These are phyloP conservation scores for Extremus antarcticus DNA, from an alignment of 495 filamentous ascomycete genomes.

Conservation along the genomic window DNA sequence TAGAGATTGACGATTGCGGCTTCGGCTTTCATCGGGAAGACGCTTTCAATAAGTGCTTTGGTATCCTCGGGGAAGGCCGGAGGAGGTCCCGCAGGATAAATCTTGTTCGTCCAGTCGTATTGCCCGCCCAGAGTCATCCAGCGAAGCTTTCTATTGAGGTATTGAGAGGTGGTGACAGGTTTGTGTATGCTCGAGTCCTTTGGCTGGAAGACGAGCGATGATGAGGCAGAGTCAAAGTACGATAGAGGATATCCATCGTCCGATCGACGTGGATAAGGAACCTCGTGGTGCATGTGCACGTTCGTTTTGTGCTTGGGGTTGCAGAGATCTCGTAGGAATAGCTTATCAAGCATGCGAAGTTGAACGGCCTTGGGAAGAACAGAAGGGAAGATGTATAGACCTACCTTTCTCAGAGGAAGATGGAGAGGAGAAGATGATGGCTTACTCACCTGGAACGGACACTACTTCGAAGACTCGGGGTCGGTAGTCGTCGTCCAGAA, in stretches of 20 bases:
- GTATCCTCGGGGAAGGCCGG: constrained; percentile 68
- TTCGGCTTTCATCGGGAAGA: constrained; percentile 64
- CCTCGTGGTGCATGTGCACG: constrained; percentile 67
- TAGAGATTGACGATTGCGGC: constrained; percentile 91
- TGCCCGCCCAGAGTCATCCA: constrained; percentile 92
- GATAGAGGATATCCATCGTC: constrained; percentile 17
- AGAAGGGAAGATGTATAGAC: constrained; percentile 62
- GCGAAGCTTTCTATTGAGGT: constrained; percentile 66
- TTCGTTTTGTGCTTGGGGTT: constrained; percentile 70
- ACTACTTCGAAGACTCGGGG: not conserved
- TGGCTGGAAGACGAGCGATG: constrained; percentile 36
- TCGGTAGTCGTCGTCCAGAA: not conserved
- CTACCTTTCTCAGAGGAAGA: constrained; percentile 32
- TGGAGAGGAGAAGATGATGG: not conserved
- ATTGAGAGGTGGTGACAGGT: constrained; percentile 50
- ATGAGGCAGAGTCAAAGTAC: constrained; percentile 39
- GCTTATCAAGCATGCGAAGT: constrained; percentile 48
- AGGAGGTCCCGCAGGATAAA: constrained; percentile 57
- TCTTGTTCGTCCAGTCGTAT: constrained; percentile 84
- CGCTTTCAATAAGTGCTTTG: constrained; percentile 44
- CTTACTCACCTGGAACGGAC: constrained; percentile 6
- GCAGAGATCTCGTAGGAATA: constrained; percentile 74
- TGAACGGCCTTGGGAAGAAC: constrained; percentile 61
- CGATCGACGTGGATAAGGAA: constrained; percentile 49
- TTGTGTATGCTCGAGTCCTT: constrained; percentile 59